Evolutionary conservation across 179 eudicot species (phyloP), one percentile per base, ranked within the genome.

Genomic region (Beta corolliflora): DNA sequence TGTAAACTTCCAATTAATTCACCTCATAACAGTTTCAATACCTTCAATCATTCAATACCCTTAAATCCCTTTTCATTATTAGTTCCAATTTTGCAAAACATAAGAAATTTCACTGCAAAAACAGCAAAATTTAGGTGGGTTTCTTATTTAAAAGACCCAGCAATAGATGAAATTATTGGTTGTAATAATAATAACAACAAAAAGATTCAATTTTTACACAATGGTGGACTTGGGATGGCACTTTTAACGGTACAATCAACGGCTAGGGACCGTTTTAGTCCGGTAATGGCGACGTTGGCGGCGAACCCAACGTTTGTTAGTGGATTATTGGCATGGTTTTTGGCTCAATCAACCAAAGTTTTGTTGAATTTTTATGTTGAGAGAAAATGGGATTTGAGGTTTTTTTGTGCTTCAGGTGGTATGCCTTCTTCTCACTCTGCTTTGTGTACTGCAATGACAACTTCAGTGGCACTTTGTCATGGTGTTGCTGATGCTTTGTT

Each of bases 381-480:
- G 82, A 93, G 87, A 84, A 93, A 90, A 81, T 95, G 97, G 95
- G 92, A 95, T 76, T 79, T 92, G 69, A 87, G 88, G 83, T 46
- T 89, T 23, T 83, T 93, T 86, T 95, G 83, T 88, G 82, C 93
- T 31, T 95, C 94, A 5, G 98, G 98, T n/a, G 98, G 98, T 3
- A 95, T 95, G 98, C 98, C 98, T 7, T 95, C 98, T 71, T 95
- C 98, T 3, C 98, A 95, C 67, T 90, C 98, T 5, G 97, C 98
- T 21, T 69, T 95, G 82, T 93, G 98, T 59, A 91, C 94, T 59
- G 98, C 98, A 6, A 77, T 95, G 78, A 91, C 98, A 11, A 90
- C 98, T 53, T 92, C 98, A 2, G 98, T 95, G 54, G 98, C 92
- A 18, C 81, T 93, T 67, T 95, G 97, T 75, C 94, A 95, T 83